Evolutionary conservation across 768 basidiomycete species (phyloP).

Genomic region (Suillus luteus): DNA sequence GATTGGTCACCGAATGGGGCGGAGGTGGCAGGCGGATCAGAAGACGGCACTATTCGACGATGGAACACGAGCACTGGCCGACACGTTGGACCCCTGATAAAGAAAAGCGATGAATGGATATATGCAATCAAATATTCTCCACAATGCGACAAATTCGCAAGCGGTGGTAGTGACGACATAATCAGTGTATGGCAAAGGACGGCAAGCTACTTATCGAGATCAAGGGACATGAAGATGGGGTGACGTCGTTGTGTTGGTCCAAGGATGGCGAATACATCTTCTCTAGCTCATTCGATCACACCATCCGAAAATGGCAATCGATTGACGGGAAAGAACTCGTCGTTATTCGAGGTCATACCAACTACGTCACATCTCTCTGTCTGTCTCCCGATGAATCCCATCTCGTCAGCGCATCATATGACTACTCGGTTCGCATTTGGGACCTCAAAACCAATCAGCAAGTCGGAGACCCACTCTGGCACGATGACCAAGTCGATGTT

Average conservation of each 20-base stretch:
- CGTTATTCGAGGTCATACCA: neutral
- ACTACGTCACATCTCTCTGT: neutral
- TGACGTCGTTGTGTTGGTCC: neutral
- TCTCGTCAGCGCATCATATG: neutral
- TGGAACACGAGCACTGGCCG: conserved; percentile 15
- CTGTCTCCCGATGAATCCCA: neutral
- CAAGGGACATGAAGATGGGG: neutral
- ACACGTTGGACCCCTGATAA: neutral
- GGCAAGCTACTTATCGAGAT: neutral
- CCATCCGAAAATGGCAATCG: neutral
- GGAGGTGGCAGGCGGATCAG: conserved; percentile 13
- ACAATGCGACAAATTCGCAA: neutral
- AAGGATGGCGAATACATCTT: neutral
- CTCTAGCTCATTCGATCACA: neutral
- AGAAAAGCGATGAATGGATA: neutral
- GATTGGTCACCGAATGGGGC: conserved; percentile 16
- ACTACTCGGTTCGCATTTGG: conserved; percentile 2
- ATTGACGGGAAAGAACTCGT: neutral
- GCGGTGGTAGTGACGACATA: neutral
- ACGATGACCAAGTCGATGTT: conserved; percentile 66
- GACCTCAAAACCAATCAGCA: neutral
- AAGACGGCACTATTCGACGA: conserved; percentile 15
- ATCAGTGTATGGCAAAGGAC: neutral
- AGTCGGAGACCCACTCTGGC: conserved; percentile 52
- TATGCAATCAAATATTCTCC: neutral